phyloP scores from a whole-genome alignment of 2,329 filamentous ascomycete genomes.

The Elsinoe ampelina region DNA sequence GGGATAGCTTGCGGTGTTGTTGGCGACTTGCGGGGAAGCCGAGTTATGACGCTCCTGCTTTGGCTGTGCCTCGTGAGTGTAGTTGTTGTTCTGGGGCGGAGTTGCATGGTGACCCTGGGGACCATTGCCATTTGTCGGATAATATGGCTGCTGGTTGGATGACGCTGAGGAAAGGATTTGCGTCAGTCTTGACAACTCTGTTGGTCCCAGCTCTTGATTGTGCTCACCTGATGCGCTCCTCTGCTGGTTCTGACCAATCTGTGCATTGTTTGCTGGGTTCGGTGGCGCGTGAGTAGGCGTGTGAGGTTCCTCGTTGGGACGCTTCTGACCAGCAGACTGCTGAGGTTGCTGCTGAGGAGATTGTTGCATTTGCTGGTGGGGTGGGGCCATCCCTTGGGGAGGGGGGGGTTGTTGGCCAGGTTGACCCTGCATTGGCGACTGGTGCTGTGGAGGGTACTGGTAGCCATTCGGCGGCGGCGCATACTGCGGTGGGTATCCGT shows the following conservation, averaged over 20 bases:
- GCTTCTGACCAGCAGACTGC: slow-evolving; percentile 34
- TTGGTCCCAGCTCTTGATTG: slow-evolving; percentile 21
- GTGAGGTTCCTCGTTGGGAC: slow-evolving; percentile 40
- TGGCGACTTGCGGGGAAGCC: slow-evolving; percentile 14
- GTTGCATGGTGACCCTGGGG: slow-evolving; percentile 1
- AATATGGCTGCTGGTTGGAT: slow-evolving; percentile 33
- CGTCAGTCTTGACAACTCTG: slow-evolving; percentile 37
- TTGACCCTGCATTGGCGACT: slow-evolving; percentile 19
- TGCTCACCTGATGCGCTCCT: slow-evolving; percentile 13
- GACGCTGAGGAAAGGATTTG: slow-evolving; percentile 35
- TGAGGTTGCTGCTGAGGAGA: slow-evolving; percentile 16
- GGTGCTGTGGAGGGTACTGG: slow-evolving; percentile 26
- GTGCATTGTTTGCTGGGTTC: slow-evolving; percentile 35
- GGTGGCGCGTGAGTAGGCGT: slow-evolving; percentile 42
- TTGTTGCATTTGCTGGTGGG: slow-evolving; percentile 8
- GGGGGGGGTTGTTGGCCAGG: slow-evolving; percentile 32
- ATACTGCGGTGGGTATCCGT: slow-evolving; percentile 19
- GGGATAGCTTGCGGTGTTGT: background rate
- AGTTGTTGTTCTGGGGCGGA: slow-evolving; percentile 10
- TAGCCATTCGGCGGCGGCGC: slow-evolving; percentile 19
- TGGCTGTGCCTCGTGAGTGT: slow-evolving; percentile 8
- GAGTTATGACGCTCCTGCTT: slow-evolving; percentile 6
- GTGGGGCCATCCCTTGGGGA: slow-evolving; percentile 34
- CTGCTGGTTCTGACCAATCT: slow-evolving; percentile 25
- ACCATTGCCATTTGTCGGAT: slow-evolving; percentile 19